These are phyloP conservation scores for Yamadazyma phyllophila DNA, from an alignment of 805 yeast species.

Conservation along the genomic window DNA sequence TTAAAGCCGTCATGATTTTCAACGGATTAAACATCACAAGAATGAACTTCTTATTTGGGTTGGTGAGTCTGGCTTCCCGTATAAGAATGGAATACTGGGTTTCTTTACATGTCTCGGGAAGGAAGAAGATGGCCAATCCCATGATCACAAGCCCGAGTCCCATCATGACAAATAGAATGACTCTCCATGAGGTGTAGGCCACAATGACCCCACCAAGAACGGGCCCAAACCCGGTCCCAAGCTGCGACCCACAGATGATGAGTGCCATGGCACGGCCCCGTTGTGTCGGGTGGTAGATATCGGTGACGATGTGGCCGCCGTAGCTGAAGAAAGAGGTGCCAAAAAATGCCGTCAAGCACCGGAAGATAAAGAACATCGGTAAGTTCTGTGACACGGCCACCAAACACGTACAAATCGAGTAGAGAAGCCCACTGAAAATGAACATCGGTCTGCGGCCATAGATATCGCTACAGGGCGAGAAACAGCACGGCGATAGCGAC, in stretches of 20 bases:
- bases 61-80: conserved; percentile 17
- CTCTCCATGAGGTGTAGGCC: conserved; percentile 52
- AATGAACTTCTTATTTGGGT: conserved; percentile 30
- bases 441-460: conserved; percentile 51
- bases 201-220: conserved; percentile 53
- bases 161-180: conserved; percentile 48
- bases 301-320: conserved; percentile 53
- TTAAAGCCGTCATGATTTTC: conserved; percentile 41
- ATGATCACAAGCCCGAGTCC: conserved; percentile 41
- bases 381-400: conserved; percentile 50
- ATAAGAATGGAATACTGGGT: conserved; percentile 26
- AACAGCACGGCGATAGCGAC: conserved; percentile 51
- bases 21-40: conserved; percentile 47
- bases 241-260: conserved; percentile 48
- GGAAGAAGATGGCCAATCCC: conserved; percentile 32
- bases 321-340: conserved; percentile 56
- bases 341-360: conserved; percentile 49
- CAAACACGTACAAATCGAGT: conserved; percentile 18
- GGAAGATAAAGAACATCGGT: conserved; percentile 53
- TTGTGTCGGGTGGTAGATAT: conserved; percentile 47
- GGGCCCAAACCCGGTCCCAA: conserved; percentile 55
- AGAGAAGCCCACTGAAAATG: conserved; percentile 38
- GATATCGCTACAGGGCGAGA: conserved; percentile 50
- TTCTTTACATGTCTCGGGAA: conserved; percentile 46
- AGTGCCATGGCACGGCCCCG: conserved; percentile 53